Evolutionary conservation across 306 rosid species (phyloP).

Genomic region (Oxytropis ochrocephala): DNA sequence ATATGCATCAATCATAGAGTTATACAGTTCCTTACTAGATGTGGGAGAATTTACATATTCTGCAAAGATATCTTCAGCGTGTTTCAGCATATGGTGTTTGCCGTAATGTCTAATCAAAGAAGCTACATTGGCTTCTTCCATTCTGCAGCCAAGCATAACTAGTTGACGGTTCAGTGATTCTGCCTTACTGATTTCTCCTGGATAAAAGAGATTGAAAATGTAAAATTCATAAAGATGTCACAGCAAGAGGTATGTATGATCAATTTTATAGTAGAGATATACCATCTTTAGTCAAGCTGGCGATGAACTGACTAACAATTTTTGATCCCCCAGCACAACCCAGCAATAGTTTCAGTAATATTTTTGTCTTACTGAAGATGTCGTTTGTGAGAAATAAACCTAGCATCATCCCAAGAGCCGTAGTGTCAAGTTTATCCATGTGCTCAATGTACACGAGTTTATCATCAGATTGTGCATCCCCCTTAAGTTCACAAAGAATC

Average conservation of each 20-base stretch:
- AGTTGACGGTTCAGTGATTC: constrained; percentile 44
- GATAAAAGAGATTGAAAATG: background rate
- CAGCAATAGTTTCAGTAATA: constrained; percentile 45
- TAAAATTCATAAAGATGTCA: constrained; percentile 7
- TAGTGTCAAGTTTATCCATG: constrained; percentile 43
- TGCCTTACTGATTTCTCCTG: constrained; percentile 63
- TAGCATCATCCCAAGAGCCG: constrained; percentile 68
- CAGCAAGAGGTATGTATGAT: background rate
- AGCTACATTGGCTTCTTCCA: constrained; percentile 51
- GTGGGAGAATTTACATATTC: constrained; percentile 45
- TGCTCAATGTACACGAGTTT: constrained; percentile 30
- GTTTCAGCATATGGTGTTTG: constrained; percentile 55
- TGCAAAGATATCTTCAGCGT: constrained; percentile 63
- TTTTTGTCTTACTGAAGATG: constrained; percentile 30
- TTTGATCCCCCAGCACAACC: constrained; percentile 43
- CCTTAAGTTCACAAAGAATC: constrained; percentile 35
- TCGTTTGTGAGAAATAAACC: constrained; percentile 50
- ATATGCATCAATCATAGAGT: constrained; percentile 78
- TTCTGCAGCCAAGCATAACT: constrained; percentile 39
- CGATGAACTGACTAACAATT: constrained; percentile 39
- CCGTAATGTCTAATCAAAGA: constrained; percentile 63
- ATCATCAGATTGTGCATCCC: constrained; percentile 35
- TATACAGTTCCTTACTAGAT: constrained; percentile 34
- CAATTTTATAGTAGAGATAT: constrained; percentile 17
- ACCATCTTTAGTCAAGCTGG: constrained; percentile 60